These are phyloP conservation scores for Colletotrichum endophyticum DNA, from an alignment of 2,329 filamentous ascomycete species.

Conservation along the genomic window DNA sequence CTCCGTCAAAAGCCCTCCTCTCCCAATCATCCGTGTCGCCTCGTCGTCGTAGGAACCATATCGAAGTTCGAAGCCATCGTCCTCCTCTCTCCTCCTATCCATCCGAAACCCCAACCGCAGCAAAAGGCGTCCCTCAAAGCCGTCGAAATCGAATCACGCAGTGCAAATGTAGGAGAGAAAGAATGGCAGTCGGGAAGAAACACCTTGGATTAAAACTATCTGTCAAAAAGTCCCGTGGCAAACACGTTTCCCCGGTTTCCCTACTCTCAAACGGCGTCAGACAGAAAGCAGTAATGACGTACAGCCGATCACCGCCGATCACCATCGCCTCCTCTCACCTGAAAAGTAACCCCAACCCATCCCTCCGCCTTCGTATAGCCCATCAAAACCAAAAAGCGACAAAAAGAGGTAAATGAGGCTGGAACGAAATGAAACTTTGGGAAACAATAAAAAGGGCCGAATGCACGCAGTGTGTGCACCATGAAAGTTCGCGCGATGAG, in stretches of 20 bases:
- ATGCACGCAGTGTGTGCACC: neutral
- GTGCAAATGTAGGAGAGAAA: neutral
- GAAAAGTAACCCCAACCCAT: neutral
- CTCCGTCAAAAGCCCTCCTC: neutral
- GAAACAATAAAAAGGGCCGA: neutral
- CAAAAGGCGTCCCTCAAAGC: neutral
- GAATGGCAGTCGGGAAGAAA: neutral
- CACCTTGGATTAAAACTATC: neutral
- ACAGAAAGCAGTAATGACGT: neutral
- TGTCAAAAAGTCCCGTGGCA: neutral
- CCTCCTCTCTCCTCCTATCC: neutral
- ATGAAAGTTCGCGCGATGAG: neutral
- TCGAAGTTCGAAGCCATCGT: neutral
- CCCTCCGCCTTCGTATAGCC: neutral
- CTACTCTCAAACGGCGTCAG: neutral
- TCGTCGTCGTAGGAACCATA: neutral
- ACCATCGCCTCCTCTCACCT: conserved; percentile 11
- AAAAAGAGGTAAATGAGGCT: neutral
- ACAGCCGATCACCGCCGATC: conserved; percentile 20
- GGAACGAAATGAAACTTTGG: neutral
- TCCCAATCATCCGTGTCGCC: neutral
- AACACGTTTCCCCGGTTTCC: neutral
- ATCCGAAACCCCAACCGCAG: neutral
- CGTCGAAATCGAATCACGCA: neutral
- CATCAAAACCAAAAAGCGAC: neutral